phyloP scores from a whole-genome alignment of 164 flowering plant species.

The Berberis vulgaris region DNA sequence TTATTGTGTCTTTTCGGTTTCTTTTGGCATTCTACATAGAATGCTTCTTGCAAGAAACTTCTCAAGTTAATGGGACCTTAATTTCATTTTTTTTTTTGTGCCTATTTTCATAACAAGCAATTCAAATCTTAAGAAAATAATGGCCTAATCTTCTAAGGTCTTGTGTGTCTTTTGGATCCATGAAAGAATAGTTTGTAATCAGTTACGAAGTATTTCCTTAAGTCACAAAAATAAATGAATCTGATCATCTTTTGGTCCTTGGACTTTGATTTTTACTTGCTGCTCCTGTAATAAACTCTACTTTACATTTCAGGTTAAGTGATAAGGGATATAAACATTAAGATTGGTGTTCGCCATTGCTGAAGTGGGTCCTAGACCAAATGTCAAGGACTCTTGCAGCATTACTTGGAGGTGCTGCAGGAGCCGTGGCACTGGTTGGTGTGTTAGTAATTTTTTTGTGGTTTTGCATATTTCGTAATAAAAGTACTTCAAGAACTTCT shows the following conservation, averaged over 20 bases:
- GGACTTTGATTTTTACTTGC: neutral
- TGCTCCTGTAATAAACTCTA: conserved; percentile 3
- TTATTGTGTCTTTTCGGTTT: no score
- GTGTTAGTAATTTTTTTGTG: conserved; percentile 42
- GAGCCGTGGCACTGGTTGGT: conserved; percentile 77
- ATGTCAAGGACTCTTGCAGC: conserved; percentile 94
- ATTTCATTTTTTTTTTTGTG: no score
- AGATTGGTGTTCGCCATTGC: conserved; percentile 17
- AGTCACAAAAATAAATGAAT: no score
- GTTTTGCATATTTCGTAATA: conserved; percentile 44
- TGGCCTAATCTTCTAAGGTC: no score
- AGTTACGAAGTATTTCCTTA: no score
- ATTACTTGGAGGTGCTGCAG: conserved; percentile 90
- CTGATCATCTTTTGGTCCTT: neutral
- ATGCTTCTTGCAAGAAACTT: no score
- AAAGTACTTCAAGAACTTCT: conserved; percentile 61
- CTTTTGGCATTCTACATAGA: no score
- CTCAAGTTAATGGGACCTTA: no score
- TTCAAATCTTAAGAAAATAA: no score
- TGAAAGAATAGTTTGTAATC: no score
- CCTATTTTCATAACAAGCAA: no score
- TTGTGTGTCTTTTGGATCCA: no score
- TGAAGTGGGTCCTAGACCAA: conserved; percentile 47
- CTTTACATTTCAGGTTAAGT: conserved; percentile 32
- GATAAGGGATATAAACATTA: conserved; percentile 17